A percentile compares a stretch with the other conserved stretches of the same genome.
Conservation (phyloP, 1,284 basidiomycete genomes). For the Leccinum glutinopallens region DNA sequence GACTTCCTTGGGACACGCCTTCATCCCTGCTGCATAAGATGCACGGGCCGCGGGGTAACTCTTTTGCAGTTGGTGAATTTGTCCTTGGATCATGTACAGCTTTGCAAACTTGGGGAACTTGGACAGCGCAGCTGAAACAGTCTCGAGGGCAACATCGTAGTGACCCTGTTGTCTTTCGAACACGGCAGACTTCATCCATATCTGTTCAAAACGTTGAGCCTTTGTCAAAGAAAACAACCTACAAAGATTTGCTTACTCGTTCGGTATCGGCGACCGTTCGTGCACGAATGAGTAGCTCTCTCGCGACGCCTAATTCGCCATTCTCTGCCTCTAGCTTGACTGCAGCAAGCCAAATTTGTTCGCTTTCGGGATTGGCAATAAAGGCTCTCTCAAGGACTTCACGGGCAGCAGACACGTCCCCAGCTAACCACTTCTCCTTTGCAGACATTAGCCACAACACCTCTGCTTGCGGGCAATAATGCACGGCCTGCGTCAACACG, state of each 20-base stretch:
- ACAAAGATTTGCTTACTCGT: constrained; percentile 55
- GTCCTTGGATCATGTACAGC: constrained; percentile 95
- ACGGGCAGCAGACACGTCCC: constrained; percentile 86
- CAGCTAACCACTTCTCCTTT: constrained; percentile 90
- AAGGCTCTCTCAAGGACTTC: constrained; percentile 89
- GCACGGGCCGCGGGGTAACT: constrained; percentile 71
- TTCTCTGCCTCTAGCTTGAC: constrained; percentile 97
- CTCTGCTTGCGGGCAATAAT: constrained; percentile 92
- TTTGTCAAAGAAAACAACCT: neutral
- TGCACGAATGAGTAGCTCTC: constrained; percentile 86
- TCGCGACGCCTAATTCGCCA: constrained; percentile 83
- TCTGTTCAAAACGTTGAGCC: constrained; percentile 47
- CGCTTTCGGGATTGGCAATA: constrained; percentile 94
- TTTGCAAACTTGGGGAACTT: constrained; percentile 90
- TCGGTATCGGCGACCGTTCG: constrained; percentile 89
- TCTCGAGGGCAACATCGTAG: constrained; percentile 71
- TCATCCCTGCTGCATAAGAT: constrained; percentile 80
- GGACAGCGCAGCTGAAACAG: constrained; percentile 71
- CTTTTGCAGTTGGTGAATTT: constrained; percentile 72
- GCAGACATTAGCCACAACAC: constrained; percentile 97
- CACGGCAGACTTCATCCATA: constrained; percentile 98
- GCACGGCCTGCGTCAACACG: constrained; percentile 81
- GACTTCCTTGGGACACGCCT: constrained; percentile 80
- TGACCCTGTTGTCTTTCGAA: constrained; percentile 91
- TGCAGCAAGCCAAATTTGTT: constrained; percentile 96